Base-by-base conservation (phyloP, 2,329 filamentous ascomycete genomes). In the Hirsutella thompsonii region DNA sequence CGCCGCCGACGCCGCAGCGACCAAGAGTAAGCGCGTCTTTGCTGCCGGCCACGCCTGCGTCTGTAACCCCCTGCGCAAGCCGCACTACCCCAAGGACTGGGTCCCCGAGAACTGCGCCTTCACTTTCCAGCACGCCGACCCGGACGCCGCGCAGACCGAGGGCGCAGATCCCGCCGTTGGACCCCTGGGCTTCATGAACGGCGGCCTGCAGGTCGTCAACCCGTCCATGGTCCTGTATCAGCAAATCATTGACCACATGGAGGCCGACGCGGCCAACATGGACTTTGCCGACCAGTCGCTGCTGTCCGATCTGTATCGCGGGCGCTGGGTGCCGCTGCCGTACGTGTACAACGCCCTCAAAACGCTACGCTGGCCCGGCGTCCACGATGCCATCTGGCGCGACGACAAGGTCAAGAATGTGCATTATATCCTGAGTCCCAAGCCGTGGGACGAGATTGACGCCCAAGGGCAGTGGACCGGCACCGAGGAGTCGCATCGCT, bases 21-120 rank as follows among this genome's bases (percentile, higher is more conserved):
- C 6, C n/a, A n/a, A n/a, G n/a, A 52, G 81, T 19, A 56, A 69
- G 36, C 70, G 74, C 36, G 83, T 94, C 28, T 90, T 94, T 60
- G 87, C 85, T 1, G 85, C 86, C 4, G 78, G 79, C 47, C 85
- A 90, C 61, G 87, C 87, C 5, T 93, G 87, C 61, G 79, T 87
- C 16, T 93, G 87, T 66, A 93, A 93, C 62, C 86, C 87, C 19
- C 64, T 88, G 48, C 72, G 76, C 51, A 87, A 85, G 59, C 55
- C 74, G 23, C 84, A 93, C 62, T 94, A 94, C 60, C 87, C 87
- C 0, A 60, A 64, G 38, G 64, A 85, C 57, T 94, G 84, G 74
- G 52, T 69, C 16, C 67, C 69, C 3, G 54, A 58, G 38, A 70
- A 76, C 60, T 80, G 76, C 58, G 74, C 72, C 44, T 79, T 74